Percentiles rank a stretch among this genome's conserved stretches.
These are phyloP conservation scores for Arbutus unedo DNA, from an alignment of 148 eudicot species.

Conservation along the genomic window DNA sequence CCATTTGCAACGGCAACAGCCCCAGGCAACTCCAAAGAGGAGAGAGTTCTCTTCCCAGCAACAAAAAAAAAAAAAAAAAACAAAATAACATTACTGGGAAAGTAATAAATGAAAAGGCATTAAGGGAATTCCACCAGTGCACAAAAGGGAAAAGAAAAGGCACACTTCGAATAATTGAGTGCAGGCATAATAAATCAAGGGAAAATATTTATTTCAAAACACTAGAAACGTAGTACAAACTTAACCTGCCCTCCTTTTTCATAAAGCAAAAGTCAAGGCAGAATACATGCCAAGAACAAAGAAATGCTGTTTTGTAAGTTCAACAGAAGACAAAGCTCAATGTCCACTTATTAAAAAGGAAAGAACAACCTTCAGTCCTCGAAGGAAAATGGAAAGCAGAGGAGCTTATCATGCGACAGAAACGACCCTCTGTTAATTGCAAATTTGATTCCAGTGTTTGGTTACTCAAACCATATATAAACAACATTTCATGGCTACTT, in stretches of 20 bases:
- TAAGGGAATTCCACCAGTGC: not conserved
- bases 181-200: not conserved
- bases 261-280: not conserved
- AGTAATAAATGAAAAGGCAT: not conserved
- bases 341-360: too few relatives aligned
- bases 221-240: not conserved
- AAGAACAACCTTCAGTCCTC: too few relatives aligned
- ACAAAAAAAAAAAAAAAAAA: not conserved
- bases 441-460: too few relatives aligned
- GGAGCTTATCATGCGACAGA: too few relatives aligned
- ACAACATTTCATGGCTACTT: too few relatives aligned
- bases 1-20: constrained; percentile 56
- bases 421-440: too few relatives aligned
- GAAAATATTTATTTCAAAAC: not conserved
- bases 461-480: too few relatives aligned
- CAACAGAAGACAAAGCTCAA: not conserved
- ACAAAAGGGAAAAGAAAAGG: not conserved
- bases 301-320: not conserved
- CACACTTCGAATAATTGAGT: constrained; percentile 2
- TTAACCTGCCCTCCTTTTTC: not conserved
- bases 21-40: constrained; percentile 89
- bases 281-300: not conserved
- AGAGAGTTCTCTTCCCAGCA: constrained; percentile 67
- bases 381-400: too few relatives aligned
- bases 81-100: not conserved